Evolutionary conservation across 345 rosid species (phyloP).

Genomic region (Kandelia obovata): DNA sequence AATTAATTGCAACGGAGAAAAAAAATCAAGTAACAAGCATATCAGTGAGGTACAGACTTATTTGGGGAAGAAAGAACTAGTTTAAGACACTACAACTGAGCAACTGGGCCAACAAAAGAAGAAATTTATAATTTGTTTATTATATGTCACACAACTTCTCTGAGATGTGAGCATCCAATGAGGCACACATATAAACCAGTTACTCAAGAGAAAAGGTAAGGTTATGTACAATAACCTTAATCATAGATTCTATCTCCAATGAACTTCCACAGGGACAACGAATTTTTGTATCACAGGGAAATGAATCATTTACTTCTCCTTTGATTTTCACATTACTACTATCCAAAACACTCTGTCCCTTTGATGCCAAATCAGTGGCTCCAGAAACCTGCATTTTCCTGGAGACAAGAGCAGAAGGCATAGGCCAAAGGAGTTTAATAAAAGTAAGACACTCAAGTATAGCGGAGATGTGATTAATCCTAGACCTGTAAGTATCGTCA

Average conservation of each 20-base stretch:
- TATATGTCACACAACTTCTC: too few species aligned
- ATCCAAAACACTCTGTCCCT: constrained; percentile 62
- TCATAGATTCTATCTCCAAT: constrained; percentile 65
- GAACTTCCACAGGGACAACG: constrained; percentile 91
- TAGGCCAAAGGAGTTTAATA: constrained; percentile 14
- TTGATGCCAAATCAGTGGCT: constrained; percentile 82
- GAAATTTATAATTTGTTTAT: too few species aligned
- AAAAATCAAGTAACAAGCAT: too few species aligned
- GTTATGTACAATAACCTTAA: constrained; percentile 45
- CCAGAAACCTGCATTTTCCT: constrained; percentile 95
- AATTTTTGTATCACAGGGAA: constrained; percentile 55
- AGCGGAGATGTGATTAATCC: not conserved
- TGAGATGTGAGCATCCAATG: too few species aligned
- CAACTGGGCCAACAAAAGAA: too few species aligned
- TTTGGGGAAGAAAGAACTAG: too few species aligned
- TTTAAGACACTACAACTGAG: too few species aligned
- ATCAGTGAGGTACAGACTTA: too few species aligned
- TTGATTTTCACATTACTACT: constrained; percentile 58
- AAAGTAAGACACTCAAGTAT: constrained; percentile 8
- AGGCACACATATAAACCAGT: too few species aligned
- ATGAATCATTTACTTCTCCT: constrained; percentile 58
- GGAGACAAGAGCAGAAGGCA: constrained; percentile 23
- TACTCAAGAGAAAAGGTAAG: too few species aligned
- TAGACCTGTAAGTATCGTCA: constrained; percentile 84
- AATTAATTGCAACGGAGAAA: too few species aligned